These are phyloP conservation scores for Dioszegia hungarica DNA, from an alignment of 768 basidiomycete genomes.

Conservation along the genomic window DNA sequence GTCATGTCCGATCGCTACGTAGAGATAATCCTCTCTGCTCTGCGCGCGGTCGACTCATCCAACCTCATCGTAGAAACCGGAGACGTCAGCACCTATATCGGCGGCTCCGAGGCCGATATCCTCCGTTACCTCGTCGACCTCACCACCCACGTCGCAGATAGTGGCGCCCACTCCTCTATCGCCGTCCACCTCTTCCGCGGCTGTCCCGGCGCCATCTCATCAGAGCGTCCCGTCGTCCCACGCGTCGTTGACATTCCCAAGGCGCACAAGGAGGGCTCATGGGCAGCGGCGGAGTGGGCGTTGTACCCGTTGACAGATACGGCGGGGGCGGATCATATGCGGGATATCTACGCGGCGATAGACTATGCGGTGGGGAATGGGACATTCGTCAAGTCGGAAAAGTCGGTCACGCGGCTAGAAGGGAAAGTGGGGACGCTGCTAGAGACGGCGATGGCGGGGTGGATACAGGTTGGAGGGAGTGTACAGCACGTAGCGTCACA, in stretches of 20 bases:
- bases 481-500: conserved; percentile 12
- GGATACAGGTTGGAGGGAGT: conserved; percentile 10
- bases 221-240: neutral
- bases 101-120: conserved; percentile 4
- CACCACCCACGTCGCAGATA: neutral
- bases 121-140: conserved; percentile 4
- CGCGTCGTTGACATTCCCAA: conserved; percentile 3
- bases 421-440: conserved; percentile 2
- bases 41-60: neutral
- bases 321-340: conserved; percentile 6
- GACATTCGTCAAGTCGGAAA: conserved; percentile 5
- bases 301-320: conserved; percentile 6
- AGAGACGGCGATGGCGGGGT: conserved; percentile 12
- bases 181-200: conserved; percentile 10
- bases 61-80: conserved; percentile 4
- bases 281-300: conserved; percentile 10
- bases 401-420: conserved; percentile 8
- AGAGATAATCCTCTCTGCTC: conserved; percentile 7
- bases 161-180: neutral
- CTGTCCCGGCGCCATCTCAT: conserved; percentile 6
- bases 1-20: conserved; percentile 13
- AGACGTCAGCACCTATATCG: conserved; percentile 14
- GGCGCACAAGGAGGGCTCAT: neutral
- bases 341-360: conserved; percentile 10
- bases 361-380: conserved; percentile 3